A percentile compares a stretch with the other conserved stretches of the same genome.
Evolutionary conservation across 495 filamentous ascomycete species (phyloP).

Genomic region (Trichoderma erinaceum): DNA sequence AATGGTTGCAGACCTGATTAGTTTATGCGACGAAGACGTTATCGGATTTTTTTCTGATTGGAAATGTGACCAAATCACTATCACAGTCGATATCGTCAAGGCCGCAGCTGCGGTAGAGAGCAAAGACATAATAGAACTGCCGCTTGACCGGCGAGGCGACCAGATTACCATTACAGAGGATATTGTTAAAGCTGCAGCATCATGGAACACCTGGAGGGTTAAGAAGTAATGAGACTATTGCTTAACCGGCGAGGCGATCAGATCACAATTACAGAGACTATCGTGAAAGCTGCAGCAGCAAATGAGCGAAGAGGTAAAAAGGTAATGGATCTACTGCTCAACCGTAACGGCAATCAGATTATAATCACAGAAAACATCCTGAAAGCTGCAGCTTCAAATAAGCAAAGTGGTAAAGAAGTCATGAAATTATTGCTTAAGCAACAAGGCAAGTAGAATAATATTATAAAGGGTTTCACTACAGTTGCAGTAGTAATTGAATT

Average conservation of each 20-base stretch:
- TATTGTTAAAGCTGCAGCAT: not conserved
- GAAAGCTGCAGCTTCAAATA: not conserved
- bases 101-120: not conserved
- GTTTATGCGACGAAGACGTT: not conserved
- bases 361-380: not conserved
- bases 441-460: too few species aligned
- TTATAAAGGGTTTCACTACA: too few species aligned
- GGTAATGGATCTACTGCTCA: not conserved
- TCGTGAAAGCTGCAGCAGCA: not conserved
- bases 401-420: slow-evolving; percentile 18
- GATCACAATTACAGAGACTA: not conserved
- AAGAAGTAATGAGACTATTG: slow-evolving; percentile 19
- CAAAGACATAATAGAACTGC: not conserved
- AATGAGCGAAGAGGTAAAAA: too few species aligned
- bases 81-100: not conserved
- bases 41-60: slow-evolving; percentile 19
- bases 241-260: slow-evolving; percentile 10
- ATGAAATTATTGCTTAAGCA: slow-evolving; percentile 20
- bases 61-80: not conserved
- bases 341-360: not conserved
- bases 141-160: not conserved
- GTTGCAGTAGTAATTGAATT: too few species aligned
- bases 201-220: not conserved
- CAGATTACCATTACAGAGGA: not conserved
- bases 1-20: not conserved